Evolutionary conservation across 1,284 basidiomycete species (phyloP), one percentile per base, ranked within the genome.

Genomic region (Cryptococcus amylolentus): DNA sequence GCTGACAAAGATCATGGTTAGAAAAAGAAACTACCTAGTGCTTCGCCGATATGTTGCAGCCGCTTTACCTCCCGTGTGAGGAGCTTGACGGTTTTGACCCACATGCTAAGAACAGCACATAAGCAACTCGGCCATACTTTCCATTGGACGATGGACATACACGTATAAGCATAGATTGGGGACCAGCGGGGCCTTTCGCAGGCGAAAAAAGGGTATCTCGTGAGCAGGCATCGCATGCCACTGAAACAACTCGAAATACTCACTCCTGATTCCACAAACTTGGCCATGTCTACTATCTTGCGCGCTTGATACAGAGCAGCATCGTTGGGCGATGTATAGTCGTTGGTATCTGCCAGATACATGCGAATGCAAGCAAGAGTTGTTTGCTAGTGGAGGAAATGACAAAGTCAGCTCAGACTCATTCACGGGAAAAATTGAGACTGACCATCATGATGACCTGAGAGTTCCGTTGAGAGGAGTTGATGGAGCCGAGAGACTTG

Each of bases 271-370:
- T 40, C n/a, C n/a, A n/a, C n/a, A 12, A 61, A 35, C 13, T 49
- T 55, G 14, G 61, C 54, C 10, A 57, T 44, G 40, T 61, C 62
- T 1, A 62, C 57, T 45, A 60, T 57, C 8, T 51, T 38, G 13
- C 57, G 48, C 4, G 47, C 60, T 7, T 55, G 54, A 35, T 53
- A 56, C 31, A 64, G 44, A 16, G 60, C 60, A 26, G 48, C 53
- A 49, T 57, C 56, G 42, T 64, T 64, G 8, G 51, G 44, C n/a
- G 31, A 52, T 13, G 43, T 37, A 28, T 49, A 54, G 16, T 23
- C 38, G 46, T 64, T 58, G 16, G 46, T 55, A 48, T 63, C 59
- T 2, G 46, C 44, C 26, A 55, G 5, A 38, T 57, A 60, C 52
- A 64, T 64, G 26, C 58, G 43, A 2, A 53, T 38, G 1, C 41